Percentiles rank a stretch among this genome's conserved stretches.
Evolutionary conservation across 2,329 filamentous ascomycete species (phyloP).

Genomic region (Trichoderma sp.): DNA sequence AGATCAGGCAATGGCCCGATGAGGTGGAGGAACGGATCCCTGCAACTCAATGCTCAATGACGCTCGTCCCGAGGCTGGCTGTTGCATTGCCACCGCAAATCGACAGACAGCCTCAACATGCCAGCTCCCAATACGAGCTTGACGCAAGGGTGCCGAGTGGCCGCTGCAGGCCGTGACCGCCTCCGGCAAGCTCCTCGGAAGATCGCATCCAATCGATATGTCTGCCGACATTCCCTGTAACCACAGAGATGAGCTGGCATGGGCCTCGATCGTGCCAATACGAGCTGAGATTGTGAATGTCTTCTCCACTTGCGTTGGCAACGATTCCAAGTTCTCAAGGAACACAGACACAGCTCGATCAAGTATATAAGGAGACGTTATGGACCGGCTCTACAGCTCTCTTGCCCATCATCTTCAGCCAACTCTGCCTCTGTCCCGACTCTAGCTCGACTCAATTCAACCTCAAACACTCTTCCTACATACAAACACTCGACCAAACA

Average conservation of each 20-base stretch:
- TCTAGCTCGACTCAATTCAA: background rate
- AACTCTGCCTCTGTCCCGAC: background rate
- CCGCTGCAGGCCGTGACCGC: background rate
- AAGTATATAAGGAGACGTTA: conserved; percentile 8
- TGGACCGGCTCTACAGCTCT: background rate
- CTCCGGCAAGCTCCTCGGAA: conserved; percentile 2
- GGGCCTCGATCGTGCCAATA: background rate
- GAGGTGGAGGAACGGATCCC: conserved; percentile 9
- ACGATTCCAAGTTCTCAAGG: too few relatives aligned
- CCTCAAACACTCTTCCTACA: background rate
- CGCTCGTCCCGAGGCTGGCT: conserved; percentile 1
- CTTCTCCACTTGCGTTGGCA: conserved; percentile 3
- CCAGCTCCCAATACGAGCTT: conserved; percentile 11
- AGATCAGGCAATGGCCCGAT: background rate
- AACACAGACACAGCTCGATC: background rate
- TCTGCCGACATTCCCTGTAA: conserved; percentile 3
- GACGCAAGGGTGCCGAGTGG: conserved; percentile 1
- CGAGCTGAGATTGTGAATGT: background rate
- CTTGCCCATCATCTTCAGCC: background rate
- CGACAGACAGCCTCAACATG: background rate
- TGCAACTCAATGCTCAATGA: conserved; percentile 8
- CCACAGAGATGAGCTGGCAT: background rate
- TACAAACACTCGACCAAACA: background rate
- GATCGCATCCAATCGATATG: conserved; percentile 16
- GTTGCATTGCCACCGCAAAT: conserved; percentile 18